Conservation (phyloP, 345 rosid genomes). For the Acer negundo region DNA sequence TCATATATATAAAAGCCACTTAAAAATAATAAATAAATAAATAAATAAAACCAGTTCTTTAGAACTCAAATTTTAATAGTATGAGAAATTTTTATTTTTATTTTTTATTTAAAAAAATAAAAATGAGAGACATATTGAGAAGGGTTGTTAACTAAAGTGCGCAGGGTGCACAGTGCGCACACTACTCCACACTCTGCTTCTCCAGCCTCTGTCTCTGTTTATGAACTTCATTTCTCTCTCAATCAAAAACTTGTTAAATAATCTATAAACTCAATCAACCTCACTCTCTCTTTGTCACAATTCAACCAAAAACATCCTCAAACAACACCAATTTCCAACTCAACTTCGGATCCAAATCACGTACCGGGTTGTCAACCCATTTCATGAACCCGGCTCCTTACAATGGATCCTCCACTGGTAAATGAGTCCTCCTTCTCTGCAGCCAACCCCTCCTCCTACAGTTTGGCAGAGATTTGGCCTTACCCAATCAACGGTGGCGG, state of each 20-base stretch:
- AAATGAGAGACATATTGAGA: no score
- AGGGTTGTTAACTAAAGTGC: not conserved
- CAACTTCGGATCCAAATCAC: slow-evolving; percentile 40
- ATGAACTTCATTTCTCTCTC: slow-evolving; percentile 15
- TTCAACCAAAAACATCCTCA: not conserved
- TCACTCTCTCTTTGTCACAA: not conserved
- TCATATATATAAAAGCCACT: no score
- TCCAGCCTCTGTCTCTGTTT: not conserved
- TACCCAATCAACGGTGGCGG: slow-evolving; percentile 48
- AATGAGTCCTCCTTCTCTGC: slow-evolving; percentile 79
- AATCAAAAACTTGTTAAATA: slow-evolving; percentile 13
- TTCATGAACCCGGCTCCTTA: slow-evolving; percentile 17
- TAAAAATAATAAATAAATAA: no score
- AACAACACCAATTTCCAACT: not conserved
- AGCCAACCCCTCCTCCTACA: slow-evolving; percentile 80
- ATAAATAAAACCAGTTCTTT: no score
- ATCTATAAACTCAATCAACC: not conserved
- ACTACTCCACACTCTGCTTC: not conserved
- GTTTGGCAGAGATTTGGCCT: slow-evolving; percentile 91
- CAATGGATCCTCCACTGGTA: slow-evolving; percentile 85
- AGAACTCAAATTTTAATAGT: no score
- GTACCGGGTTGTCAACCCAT: slow-evolving; percentile 20
- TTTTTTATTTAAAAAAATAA: not conserved
- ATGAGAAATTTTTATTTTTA: slow-evolving; percentile 12
- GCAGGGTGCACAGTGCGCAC: slow-evolving; percentile 8